phyloP scores from a whole-genome alignment of 1,284 basidiomycete species.

The Mycosarcoma maydis region DNA sequence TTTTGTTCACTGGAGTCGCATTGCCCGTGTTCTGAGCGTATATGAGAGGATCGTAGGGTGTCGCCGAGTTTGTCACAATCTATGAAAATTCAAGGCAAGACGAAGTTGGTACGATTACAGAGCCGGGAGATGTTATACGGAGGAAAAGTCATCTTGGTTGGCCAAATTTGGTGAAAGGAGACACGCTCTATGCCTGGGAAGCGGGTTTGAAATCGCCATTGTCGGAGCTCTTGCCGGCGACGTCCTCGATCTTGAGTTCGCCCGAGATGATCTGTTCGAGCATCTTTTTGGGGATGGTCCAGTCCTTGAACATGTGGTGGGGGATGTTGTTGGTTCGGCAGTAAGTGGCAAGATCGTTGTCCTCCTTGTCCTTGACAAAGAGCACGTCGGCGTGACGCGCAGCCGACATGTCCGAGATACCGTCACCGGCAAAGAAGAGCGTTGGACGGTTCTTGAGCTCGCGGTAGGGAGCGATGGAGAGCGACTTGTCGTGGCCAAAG shows the following conservation, averaged over 20 bases:
- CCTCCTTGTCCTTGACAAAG: constrained; percentile 66
- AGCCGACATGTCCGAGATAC: constrained; percentile 67
- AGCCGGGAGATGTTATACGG: too few species aligned
- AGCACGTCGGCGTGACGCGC: constrained; percentile 66
- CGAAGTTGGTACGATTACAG: too few species aligned
- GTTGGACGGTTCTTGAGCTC: constrained; percentile 61
- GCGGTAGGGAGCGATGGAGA: constrained; percentile 64
- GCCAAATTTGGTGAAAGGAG: background rate
- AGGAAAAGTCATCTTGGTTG: too few species aligned
- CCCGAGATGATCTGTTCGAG: constrained; percentile 54
- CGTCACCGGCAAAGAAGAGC: constrained; percentile 66
- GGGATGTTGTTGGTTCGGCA: constrained; percentile 61
- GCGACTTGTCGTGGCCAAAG: constrained; percentile 66
- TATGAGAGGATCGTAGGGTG: too few species aligned
- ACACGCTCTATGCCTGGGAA: constrained; percentile 7
- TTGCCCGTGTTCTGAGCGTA: too few species aligned
- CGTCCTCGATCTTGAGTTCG: constrained; percentile 46
- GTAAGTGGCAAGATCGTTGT: constrained; percentile 65
- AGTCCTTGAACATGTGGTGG: constrained; percentile 65
- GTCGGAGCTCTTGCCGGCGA: constrained; percentile 41
- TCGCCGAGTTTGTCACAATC: background rate
- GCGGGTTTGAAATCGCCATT: constrained; percentile 37
- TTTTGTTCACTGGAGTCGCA: background rate
- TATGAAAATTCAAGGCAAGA: background rate
- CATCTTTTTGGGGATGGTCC: constrained; percentile 62